Evolutionary conservation across 73 alveolate genomes (phyloP), one percentile per base, ranked within the genome.

Genomic region (Effrenium voratum): DNA sequence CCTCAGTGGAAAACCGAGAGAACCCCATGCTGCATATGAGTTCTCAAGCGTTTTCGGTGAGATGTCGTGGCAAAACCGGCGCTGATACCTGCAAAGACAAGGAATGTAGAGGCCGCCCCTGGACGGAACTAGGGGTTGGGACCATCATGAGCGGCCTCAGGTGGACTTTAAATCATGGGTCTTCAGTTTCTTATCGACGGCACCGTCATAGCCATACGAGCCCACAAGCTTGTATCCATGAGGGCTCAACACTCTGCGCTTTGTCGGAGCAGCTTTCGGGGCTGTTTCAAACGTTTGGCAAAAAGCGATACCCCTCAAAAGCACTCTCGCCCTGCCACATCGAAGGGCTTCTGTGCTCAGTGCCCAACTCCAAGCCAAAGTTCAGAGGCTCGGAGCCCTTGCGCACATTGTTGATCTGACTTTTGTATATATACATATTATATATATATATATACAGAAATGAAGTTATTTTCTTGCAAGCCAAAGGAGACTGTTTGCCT

Each of bases 381-480:
- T 75, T 90, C 68, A 90, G 26, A 30, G 97, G 88, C 73, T 90
- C 97, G 34, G 97, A 90, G 57, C 75, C 97, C 97, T 90, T 86
- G 73, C 75, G n/a, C n/a, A n/a, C n/a, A n/a, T n/a, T n/a, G n/a
- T n/a, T n/a, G n/a, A n/a, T n/a, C n/a, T n/a, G n/a, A n/a, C n/a
- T n/a, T n/a, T n/a, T n/a, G n/a, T n/a, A n/a, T n/a, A n/a, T n/a
- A n/a, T n/a, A n/a, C n/a, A n/a, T n/a, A n/a, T n/a, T n/a, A n/a
- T n/a, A n/a, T n/a, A n/a, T n/a, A n/a, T n/a, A n/a, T n/a, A n/a
- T n/a, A n/a, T n/a, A n/a, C n/a, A n/a, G n/a, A n/a, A n/a, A n/a
- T n/a, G n/a, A n/a, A n/a, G n/a, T n/a, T n/a, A n/a, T n/a, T n/a
- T n/a, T n/a, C n/a, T n/a, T n/a, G n/a, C n/a, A n/a, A n/a, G n/a